A percentile compares a stretch with the other conserved stretches of the same genome.
phyloP scores from a whole-genome alignment of 2,329 filamentous ascomycete genomes.

The Colletotrichum noveboracense region DNA sequence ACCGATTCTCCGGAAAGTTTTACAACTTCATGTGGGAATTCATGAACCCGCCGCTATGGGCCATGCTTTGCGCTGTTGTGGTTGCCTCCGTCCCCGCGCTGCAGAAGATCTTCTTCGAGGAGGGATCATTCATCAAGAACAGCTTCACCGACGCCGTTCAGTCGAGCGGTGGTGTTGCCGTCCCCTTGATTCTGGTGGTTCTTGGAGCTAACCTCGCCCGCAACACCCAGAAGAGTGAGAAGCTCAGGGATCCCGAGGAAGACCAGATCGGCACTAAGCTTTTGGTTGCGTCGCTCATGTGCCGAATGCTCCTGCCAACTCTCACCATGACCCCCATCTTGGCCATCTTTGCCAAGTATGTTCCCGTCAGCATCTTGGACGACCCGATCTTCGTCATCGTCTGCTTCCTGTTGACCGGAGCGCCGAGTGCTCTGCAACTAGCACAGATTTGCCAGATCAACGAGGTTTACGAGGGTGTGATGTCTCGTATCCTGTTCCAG shows the following conservation, averaged over 20 bases:
- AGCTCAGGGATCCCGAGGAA: conserved; percentile 73
- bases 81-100: conserved; percentile 87
- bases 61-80: conserved; percentile 90
- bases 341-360: conserved; percentile 85
- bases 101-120: conserved; percentile 85
- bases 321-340: conserved; percentile 91
- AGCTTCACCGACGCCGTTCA: conserved; percentile 87
- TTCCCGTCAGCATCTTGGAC: conserved; percentile 91
- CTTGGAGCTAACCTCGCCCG: conserved; percentile 92
- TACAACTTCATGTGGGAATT: conserved; percentile 81
- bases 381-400: conserved; percentile 99
- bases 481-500: conserved; percentile 92
- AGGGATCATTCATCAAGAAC: conserved; percentile 90
- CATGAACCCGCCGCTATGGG: conserved; percentile 98
- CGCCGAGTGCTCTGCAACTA: conserved; percentile 90
- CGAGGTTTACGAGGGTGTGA: conserved; percentile 91
- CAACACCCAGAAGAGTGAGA: conserved; percentile 78
- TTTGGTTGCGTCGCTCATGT: conserved; percentile 82
- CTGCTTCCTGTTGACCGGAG: conserved; percentile 93
- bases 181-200: conserved; percentile 94
- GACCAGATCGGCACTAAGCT: conserved; percentile 73
- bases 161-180: conserved; percentile 88
- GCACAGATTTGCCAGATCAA: conserved; percentile 99
- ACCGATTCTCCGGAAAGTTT: conserved; percentile 48
- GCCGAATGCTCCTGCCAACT: conserved; percentile 91